A percentile compares a stretch with the other conserved stretches of the same genome.
phyloP scores from a whole-genome alignment of 2,329 filamentous ascomycete genomes.

The Seiridium cupressi region DNA sequence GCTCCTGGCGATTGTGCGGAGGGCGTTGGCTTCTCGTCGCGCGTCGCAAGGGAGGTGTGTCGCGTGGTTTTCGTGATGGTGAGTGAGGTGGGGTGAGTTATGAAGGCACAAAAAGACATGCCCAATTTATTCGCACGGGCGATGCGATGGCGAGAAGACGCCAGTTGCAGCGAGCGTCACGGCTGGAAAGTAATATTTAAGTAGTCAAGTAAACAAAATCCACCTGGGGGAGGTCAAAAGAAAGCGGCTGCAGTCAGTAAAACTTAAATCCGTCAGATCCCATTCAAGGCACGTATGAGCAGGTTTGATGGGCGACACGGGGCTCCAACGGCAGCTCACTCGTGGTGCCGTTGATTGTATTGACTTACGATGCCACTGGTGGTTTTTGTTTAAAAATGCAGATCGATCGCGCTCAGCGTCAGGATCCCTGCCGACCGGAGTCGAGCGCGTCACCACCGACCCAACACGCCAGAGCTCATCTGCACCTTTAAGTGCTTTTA shows the following conservation, averaged over 20 bases:
- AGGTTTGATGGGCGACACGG: background rate
- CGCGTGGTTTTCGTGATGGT: background rate
- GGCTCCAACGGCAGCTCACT: background rate
- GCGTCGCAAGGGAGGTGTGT: background rate
- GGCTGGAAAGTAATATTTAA: background rate
- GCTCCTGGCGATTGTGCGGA: background rate
- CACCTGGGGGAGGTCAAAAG: background rate
- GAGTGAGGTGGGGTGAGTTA: background rate
- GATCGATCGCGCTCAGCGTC: conserved; percentile 1
- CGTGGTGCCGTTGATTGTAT: background rate
- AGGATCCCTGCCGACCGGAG: background rate
- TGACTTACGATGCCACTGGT: conserved; percentile 3
- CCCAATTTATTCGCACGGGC: background rate
- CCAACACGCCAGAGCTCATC: background rate
- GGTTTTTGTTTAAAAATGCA: conserved; percentile 5
- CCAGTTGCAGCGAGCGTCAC: background rate
- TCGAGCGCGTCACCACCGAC: background rate
- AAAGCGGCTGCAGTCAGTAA: background rate
- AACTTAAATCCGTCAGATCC: background rate
- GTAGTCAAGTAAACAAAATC: background rate
- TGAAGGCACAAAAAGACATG: background rate
- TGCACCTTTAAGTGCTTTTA: background rate
- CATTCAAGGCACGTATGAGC: background rate
- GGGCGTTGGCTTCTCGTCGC: background rate
- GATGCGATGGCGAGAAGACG: background rate